Percentiles rank a stretch among this genome's conserved stretches.
These are phyloP conservation scores for Hymenotorrendiella dingleyae DNA, from an alignment of 2,329 filamentous ascomycete species.

Conservation along the genomic window DNA sequence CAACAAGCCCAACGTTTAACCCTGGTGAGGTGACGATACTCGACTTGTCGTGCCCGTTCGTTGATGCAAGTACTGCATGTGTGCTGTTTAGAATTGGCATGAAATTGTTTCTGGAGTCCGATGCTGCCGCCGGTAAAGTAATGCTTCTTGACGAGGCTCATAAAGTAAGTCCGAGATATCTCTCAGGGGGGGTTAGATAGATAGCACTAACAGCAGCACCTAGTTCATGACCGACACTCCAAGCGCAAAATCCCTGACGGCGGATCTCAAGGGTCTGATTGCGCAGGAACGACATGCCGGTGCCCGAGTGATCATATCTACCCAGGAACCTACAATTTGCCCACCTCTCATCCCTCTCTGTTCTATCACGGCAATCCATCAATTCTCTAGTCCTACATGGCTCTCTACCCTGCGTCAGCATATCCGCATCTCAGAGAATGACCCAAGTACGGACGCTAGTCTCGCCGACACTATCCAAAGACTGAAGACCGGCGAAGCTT, in stretches of 20 bases:
- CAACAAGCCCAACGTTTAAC: slow-evolving; percentile 10
- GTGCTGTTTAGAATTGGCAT: slow-evolving; percentile 68
- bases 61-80: slow-evolving; percentile 61
- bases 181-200: too few relatives aligned
- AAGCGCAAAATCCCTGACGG: slow-evolving; percentile 52
- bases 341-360: slow-evolving; percentile 66
- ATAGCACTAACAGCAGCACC: too few relatives aligned
- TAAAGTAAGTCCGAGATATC: slow-evolving; percentile 42
- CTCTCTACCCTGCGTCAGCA: slow-evolving; percentile 26
- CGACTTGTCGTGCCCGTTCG: slow-evolving; percentile 67
- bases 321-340: slow-evolving; percentile 70
- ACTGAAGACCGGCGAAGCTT: slow-evolving; percentile 3
- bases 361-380: slow-evolving; percentile 63
- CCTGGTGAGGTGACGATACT: slow-evolving; percentile 56
- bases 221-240: slow-evolving; percentile 53
- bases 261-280: slow-evolving; percentile 55
- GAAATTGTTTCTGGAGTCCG: slow-evolving; percentile 56
- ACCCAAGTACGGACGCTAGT: background rate
- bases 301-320: slow-evolving; percentile 63
- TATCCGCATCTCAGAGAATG: slow-evolving; percentile 39
- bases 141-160: slow-evolving; percentile 74
- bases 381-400: slow-evolving; percentile 64
- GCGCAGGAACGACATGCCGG: slow-evolving; percentile 66
- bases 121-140: slow-evolving; percentile 45
- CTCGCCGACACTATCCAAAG: slow-evolving; percentile 2